These are phyloP conservation scores for Trametes cubensis DNA, from an alignment of 768 basidiomycete genomes.

Conservation along the genomic window DNA sequence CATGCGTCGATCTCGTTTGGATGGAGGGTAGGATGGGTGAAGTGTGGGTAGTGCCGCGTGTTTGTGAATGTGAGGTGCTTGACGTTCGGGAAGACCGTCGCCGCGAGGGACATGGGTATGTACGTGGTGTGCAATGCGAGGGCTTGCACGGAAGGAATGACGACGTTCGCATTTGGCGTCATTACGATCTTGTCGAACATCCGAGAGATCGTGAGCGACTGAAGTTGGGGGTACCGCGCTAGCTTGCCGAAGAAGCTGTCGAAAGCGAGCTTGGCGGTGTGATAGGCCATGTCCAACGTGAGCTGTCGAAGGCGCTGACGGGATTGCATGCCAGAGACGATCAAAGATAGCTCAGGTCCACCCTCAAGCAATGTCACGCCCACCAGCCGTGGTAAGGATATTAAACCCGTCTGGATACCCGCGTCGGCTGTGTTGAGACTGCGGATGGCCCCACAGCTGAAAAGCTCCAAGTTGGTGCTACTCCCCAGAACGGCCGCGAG, in stretches of 20 bases:
- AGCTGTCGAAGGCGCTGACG: neutral
- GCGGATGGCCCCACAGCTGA: conserved; percentile 17
- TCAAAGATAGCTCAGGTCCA: neutral
- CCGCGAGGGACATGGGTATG: neutral
- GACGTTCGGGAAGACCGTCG: conserved; percentile 8
- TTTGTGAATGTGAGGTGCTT: neutral
- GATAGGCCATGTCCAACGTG: neutral
- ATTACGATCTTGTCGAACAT: neutral
- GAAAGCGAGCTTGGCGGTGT: neutral
- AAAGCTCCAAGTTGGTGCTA: neutral
- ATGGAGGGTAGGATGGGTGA: neutral
- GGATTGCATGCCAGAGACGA: neutral
- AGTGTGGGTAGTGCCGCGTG: conserved; percentile 5
- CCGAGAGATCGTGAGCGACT: neutral
- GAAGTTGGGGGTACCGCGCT: neutral
- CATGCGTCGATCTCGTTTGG: neutral
- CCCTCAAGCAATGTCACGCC: conserved; percentile 1
- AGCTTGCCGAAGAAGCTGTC: conserved; percentile 1
- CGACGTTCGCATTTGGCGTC: neutral
- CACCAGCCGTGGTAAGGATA: neutral
- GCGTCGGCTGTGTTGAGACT: neutral
- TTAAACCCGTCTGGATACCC: neutral
- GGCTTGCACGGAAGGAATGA: conserved; percentile 5
- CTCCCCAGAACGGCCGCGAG: conserved; percentile 10
- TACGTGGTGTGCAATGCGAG: neutral